phyloP scores from a whole-genome alignment of 2,329 filamentous ascomycete species.

The Hymenoscyphus fraxineus region DNA sequence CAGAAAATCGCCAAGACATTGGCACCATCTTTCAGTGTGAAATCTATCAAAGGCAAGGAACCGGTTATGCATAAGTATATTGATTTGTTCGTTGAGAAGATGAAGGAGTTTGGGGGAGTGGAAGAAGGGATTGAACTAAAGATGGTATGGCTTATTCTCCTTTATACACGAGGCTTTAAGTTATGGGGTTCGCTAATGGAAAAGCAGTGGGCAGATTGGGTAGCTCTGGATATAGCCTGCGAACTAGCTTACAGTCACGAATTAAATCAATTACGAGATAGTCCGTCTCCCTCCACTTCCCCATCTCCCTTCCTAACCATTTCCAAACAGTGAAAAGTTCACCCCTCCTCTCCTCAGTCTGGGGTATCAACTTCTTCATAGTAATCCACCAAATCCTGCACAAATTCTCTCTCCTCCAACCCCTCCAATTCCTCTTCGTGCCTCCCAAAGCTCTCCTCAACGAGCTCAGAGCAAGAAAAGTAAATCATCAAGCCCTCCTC shows the following conservation, averaged over 20 bases:
- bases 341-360: not conserved
- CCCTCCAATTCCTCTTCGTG: conserved; percentile 1
- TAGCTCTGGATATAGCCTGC: not conserved
- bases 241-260: conserved; percentile 1
- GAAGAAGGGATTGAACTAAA: not conserved
- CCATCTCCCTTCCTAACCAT: not conserved
- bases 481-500: not conserved
- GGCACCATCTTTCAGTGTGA: not conserved
- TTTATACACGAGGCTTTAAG: too few relatives aligned
- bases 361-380: not conserved
- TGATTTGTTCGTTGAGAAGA: not conserved
- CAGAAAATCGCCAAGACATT: not conserved
- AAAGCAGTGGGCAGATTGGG: not conserved
- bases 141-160: not conserved
- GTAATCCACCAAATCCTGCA: not conserved
- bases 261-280: not conserved
- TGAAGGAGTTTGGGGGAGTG: not conserved
- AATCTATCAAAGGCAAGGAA: not conserved
- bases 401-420: not conserved
- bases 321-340: not conserved
- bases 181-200: too few relatives aligned
- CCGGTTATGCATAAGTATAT: conserved; percentile 1
- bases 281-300: not conserved
- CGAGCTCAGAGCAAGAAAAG: not conserved
- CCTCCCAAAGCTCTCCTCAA: not conserved